Evolutionary conservation across 768 basidiomycete species (phyloP), one percentile per base, ranked within the genome.

Genomic region (Boletus edulis): DNA sequence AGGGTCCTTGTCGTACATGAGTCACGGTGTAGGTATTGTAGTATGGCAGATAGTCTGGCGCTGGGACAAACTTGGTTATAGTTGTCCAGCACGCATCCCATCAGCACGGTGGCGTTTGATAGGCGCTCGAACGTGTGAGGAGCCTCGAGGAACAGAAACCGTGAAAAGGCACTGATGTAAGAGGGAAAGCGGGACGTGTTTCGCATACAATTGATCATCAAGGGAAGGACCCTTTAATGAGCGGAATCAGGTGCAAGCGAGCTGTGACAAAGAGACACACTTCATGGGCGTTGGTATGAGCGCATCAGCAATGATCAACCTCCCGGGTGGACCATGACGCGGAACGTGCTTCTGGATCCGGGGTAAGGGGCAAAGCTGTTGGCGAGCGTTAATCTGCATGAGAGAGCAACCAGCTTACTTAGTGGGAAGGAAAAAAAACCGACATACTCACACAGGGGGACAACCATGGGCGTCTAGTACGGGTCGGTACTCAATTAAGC

Each of bases 61-160:
- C 20, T 12, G 17, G 14, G 45, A 41, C 45, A 27, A 46, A 54
- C 35, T 44, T 38, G 34, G 56, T 37, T 52, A 61, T 51, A 39
- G 42, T 1, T 39, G 46, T 14, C 9, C 34, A 11, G 27, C 43
- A 35, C 27, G 5, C 9, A n/a, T 15, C 2, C 41, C 10, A 22
- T 15, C 32, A 32, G 8, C 32, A 32, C 32, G 6, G 20, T 20
- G 20, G 13, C n/a, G 18, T 34, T 45, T 40, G 46, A 49, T 45
- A 6, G 42, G 10, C 49, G 49, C 48, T 27, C 35, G 14, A 20
- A 24, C 46, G 35, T 31, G 22, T 22, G 17, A 40, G 29, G 31
- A 22, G 29, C 14, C n/a, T 27, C 22, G 24, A 14, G 31, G 38
- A 8, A 12, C 5, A 24, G 7, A 27, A 46, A 41, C 17, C 24